Base-by-base conservation (phyloP, 2,329 filamentous ascomycete species). In the Penicillium paneum region DNA sequence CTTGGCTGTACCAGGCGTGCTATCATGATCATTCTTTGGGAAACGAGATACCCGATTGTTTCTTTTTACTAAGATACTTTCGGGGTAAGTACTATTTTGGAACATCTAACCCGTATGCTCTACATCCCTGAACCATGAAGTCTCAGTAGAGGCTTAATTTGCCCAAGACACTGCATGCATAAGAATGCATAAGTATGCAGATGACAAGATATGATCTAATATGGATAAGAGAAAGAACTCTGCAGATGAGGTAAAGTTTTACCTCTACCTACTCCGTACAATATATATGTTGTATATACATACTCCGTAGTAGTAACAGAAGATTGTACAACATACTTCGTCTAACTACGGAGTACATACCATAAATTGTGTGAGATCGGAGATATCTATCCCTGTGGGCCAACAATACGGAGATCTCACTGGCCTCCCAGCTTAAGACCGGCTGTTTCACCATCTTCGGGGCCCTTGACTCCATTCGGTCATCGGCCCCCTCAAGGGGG, bases 381-480 rank as follows among this genome's bases (percentile, higher is more conserved):
- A 52, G 49, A 52, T 53, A 43, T 29, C 43, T 53, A 44, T 29
- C 43, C 43, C 31, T 36, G 56, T 61, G 60, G 59, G 39, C 31
- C 24, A 40, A 3, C 15, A 34, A 57, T 53, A 47, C 52, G 55
- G 54, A 49, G 49, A 58, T 51, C 39, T 56, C 44, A 62, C 56
- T 62, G 58, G 60, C 29, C 49, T 50, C 31, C 39, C 42, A 44
- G 52, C n/a, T 42, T 35, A 39, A 46, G 53, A 47, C 60, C 62
- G 54, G 59, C 29, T 57, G 66, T 69, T 68, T 69, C 67, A 69
- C 62, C 56, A 64, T 63, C 24, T n/a, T 61, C 64, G 66, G 64
- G 64, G 64, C 62, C 61, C 65, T 67, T 68, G 55, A 56, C 65
- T 60, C 24, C 41, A 57, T 65, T 29, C 39, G 62, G 64, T 59